Conservation (phyloP, 306 rosid genomes). For the Canavalia gladiata region DNA sequence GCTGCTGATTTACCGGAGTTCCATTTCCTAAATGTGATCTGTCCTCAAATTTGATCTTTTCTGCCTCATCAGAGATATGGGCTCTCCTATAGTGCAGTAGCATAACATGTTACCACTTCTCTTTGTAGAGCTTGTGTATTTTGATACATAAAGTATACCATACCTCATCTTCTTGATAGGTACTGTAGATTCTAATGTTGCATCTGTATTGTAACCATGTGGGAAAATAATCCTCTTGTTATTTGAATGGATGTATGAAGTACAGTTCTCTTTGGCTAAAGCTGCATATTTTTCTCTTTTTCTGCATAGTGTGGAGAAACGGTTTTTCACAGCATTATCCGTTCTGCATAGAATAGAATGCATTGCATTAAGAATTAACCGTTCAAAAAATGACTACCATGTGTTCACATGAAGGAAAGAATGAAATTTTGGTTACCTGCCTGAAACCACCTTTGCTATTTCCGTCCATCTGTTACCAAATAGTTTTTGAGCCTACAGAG, state of each 20-base stretch:
- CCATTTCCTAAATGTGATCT: conserved; percentile 62
- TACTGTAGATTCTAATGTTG: conserved; percentile 58
- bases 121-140: conserved; percentile 11
- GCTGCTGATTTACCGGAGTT: conserved; percentile 59
- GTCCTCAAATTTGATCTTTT: conserved; percentile 59
- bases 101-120: conserved; percentile 40
- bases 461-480: conserved; percentile 97
- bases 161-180: conserved; percentile 74
- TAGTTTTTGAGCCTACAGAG: conserved; percentile 82
- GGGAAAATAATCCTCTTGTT: conserved; percentile 64
- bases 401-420: conserved; percentile 18
- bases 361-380: conserved; percentile 24
- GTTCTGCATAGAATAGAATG: conserved; percentile 69
- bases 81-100: conserved; percentile 62
- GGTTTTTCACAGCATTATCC: conserved; percentile 92
- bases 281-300: conserved; percentile 89
- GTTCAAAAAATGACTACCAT: not conserved
- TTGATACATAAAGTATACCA: conserved; percentile 2
- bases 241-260: conserved; percentile 61
- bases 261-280: conserved; percentile 74
- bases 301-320: conserved; percentile 89
- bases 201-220: conserved; percentile 56
- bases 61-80: conserved; percentile 60
- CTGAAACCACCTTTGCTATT: conserved; percentile 96
- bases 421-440: conserved; percentile 67